Percentiles rank a stretch among this genome's conserved stretches.
Evolutionary conservation across 805 yeast genomes (phyloP).

Genomic region (Kodamaea sagamina): DNA sequence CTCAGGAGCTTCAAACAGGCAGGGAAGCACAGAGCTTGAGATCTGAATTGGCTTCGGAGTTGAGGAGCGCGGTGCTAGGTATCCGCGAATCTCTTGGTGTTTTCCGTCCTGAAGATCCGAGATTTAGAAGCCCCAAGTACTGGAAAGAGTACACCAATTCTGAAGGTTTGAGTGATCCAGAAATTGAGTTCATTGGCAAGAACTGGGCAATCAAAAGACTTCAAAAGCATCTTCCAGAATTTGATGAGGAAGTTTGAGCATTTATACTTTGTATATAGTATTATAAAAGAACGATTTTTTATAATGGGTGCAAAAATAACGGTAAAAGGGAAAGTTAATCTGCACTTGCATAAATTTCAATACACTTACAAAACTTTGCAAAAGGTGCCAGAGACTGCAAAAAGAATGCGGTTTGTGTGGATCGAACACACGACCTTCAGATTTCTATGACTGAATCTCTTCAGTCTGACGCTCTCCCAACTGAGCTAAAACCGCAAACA

Average conservation of each 20-base stretch:
- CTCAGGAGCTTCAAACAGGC: conserved; percentile 64
- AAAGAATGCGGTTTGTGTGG: conserved; percentile 67
- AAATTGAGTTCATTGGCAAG: conserved; percentile 69
- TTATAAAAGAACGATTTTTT: no score
- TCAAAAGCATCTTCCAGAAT: conserved; percentile 51
- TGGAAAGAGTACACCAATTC: conserved; percentile 70
- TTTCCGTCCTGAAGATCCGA: conserved; percentile 64
- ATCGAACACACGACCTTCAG: conserved; percentile 90
- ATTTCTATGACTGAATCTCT: conserved; percentile 42
- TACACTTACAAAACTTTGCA: no score
- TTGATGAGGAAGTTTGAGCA: conserved; percentile 17
- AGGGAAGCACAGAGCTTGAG: conserved; percentile 65
- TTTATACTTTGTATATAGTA: conserved; percentile 1
- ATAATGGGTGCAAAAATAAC: neutral
- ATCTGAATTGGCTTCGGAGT: conserved; percentile 64
- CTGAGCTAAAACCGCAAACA: conserved; percentile 41
- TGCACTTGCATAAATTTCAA: no score
- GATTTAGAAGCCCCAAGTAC: conserved; percentile 67
- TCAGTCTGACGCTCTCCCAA: conserved; percentile 45
- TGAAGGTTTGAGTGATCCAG: conserved; percentile 70
- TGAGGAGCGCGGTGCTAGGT: conserved; percentile 64
- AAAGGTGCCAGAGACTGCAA: neutral
- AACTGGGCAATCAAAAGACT: conserved; percentile 81
- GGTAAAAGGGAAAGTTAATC: neutral
- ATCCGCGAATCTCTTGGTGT: conserved; percentile 39